Conservation (phyloP, 2,329 filamentous ascomycete genomes). For the Colletotrichum noveboracense region DNA sequence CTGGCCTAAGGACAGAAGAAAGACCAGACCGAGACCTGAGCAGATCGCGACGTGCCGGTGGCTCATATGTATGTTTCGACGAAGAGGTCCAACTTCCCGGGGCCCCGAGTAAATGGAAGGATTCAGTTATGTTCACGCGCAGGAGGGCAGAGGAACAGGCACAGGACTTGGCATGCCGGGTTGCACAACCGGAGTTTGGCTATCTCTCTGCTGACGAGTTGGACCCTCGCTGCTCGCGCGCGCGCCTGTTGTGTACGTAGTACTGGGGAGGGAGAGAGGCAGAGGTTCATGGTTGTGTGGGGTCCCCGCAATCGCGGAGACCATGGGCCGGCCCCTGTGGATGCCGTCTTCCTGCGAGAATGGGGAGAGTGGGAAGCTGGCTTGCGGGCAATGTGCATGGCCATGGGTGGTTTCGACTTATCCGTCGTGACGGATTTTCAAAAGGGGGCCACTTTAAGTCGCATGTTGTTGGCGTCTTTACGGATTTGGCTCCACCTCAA, state of each 20-base stretch:
- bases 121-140: neutral
- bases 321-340: constrained; percentile 2
- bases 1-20: neutral
- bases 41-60: neutral
- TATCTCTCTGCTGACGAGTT: neutral
- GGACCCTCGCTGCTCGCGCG: neutral
- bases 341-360: neutral
- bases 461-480: neutral
- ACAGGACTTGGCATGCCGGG: neutral
- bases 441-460: neutral
- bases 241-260: neutral
- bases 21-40: neutral
- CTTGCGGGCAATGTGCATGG: neutral
- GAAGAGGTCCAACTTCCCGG: neutral
- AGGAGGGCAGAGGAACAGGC: neutral
- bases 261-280: neutral
- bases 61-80: constrained; percentile 6
- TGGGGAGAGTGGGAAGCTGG: neutral
- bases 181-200: neutral
- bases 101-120: neutral
- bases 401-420: neutral
- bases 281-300: neutral
- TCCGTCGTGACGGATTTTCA: constrained; percentile 14
- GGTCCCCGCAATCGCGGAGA: constrained; percentile 17
- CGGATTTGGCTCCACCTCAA: constrained; percentile 9